Conservation (phyloP, 371 early-diverging fungal species). For the Actinomucor elegans region DNA sequence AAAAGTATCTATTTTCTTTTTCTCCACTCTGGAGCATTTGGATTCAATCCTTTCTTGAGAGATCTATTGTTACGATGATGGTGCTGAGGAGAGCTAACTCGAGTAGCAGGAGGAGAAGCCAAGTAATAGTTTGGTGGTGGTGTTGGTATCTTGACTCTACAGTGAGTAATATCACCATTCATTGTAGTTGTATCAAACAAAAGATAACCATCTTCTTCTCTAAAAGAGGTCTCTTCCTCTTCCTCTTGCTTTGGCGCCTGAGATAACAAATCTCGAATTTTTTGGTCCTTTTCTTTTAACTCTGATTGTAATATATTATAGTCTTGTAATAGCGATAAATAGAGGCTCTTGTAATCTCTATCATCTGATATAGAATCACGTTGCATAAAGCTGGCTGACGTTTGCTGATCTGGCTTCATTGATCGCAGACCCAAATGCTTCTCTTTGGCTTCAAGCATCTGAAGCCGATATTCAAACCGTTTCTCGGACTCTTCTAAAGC, state of each 20-base stretch:
- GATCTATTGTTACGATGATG: conserved; percentile 3
- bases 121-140: conserved; percentile 4
- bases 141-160: conserved; percentile 37
- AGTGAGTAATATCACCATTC: conserved; percentile 35
- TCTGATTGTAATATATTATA: conserved; percentile 8
- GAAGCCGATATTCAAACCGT: conserved; percentile 20
- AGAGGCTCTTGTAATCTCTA: neutral
- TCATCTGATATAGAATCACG: neutral
- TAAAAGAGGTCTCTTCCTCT: conserved; percentile 11
- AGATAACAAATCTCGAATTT: conserved; percentile 2
- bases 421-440: neutral
- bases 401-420: conserved; percentile 20
- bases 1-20: too few relatives aligned
- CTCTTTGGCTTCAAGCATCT: neutral
- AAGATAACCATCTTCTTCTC: conserved; percentile 38
- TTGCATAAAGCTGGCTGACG: neutral
- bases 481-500: conserved; percentile 13
- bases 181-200: conserved; percentile 29
- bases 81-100: conserved; percentile 19
- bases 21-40: conserved; percentile 41
- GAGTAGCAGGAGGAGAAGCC: conserved; percentile 22
- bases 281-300: conserved; percentile 7
- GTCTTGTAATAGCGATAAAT: conserved; percentile 1
- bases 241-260: conserved; percentile 18
- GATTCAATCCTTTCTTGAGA: conserved; percentile 34